Base-by-base conservation (phyloP, 768 basidiomycete genomes). In the Rhizopogon salebrosus region DNA sequence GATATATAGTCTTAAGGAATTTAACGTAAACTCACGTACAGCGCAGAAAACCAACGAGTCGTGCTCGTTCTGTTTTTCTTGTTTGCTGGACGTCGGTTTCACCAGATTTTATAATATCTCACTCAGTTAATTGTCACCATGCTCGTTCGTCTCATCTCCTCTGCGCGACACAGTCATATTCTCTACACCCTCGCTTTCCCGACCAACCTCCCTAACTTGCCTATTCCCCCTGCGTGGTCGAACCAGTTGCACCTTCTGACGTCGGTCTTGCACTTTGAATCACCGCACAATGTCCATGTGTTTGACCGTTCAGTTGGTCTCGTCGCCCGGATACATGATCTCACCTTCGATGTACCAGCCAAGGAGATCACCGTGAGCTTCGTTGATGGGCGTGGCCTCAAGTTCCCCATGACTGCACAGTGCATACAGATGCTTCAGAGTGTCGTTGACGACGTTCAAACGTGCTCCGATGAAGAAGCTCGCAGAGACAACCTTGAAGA, bases 231-330 rank as follows among this genome's bases (percentile, higher is more conserved):
- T 22, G 68, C 77, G 35, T 89, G 85, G 84, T 71, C 72, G 4
- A 65, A 72, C 24, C 80, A 83, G 55, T 68, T 84, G n/a, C 71
- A 75, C 20, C 65, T 77, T 38, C 66, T 85, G 20, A 71, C 66
- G 3, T 68, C 74, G 38, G 57, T 74, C 16, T 78, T 81, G 34
- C 77, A 79, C 24, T 75, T 86, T 37, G 77, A 82, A 22, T 61
- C 75, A 24, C 85, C 82, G 2, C 64, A 66, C 0, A 70, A 70
- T 16, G 65, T 84, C 8, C 83, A 85, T 62, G 75, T 78, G 29
- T 70, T 86, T 41, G 86, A 87, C 70, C 76, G 76, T 57, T 74
- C 82, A 20, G 79, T 78, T 5, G 82, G 81, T 41, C 66, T 86
- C 24, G 73, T 80, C 13, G 74, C 73, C 43, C 70, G 85, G 34